Percentiles rank a stretch among this genome's conserved stretches.
phyloP scores from a whole-genome alignment of 2,329 filamentous ascomycete species.

The Aspergillus terreus region DNA sequence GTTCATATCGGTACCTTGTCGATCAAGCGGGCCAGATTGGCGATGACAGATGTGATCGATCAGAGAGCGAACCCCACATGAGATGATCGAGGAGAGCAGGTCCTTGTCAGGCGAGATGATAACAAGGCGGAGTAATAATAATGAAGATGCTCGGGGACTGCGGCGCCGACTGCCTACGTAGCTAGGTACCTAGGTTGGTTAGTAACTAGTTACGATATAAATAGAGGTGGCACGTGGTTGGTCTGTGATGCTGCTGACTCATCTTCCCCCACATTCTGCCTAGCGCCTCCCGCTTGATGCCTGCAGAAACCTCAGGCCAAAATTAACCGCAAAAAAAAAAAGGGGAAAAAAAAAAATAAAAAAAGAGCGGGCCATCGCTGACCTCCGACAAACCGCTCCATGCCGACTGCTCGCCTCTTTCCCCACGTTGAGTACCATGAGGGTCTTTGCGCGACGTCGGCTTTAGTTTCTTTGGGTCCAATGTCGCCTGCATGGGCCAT shows the following conservation, averaged over 20 bases:
- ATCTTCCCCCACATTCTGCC: conserved; percentile 13
- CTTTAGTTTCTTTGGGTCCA: conserved; percentile 1
- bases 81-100: not conserved
- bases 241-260: conserved; percentile 8
- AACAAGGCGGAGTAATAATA: no score
- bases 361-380: not conserved
- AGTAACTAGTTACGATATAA: conserved; percentile 9
- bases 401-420: not conserved
- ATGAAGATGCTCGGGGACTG: not conserved
- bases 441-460: not conserved
- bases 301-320: not conserved
- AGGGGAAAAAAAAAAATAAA: not conserved
- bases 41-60: no score
- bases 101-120: not conserved
- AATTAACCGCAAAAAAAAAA: conserved; percentile 2
- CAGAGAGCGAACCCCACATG: no score
- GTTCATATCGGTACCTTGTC: not conserved
- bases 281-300: conserved; percentile 6
- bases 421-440: conserved; percentile 2
- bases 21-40: not conserved
- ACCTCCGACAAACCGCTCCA: not conserved
- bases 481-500: conserved; percentile 4
- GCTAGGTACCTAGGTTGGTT: not conserved
- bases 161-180: no score
- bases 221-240: conserved; percentile 16